Percentiles rank a stretch among this genome's conserved stretches.
These are phyloP conservation scores for Saprolegnia diclina DNA, from an alignment of 352 stramenopile species.

Conservation along the genomic window DNA sequence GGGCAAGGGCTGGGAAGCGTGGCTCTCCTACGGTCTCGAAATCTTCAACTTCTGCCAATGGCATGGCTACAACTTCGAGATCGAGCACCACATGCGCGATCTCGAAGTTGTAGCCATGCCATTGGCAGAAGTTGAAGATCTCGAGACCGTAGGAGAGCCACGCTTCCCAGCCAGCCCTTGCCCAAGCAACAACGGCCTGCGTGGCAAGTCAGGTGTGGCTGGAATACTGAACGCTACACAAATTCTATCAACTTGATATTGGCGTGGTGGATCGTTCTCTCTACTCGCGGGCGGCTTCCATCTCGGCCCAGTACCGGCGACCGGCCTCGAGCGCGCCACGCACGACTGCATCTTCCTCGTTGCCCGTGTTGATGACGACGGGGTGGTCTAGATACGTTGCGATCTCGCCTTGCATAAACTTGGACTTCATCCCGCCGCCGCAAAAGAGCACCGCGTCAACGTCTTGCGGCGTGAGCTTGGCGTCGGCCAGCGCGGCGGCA, in stretches of 20 bases:
- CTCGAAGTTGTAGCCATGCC: neutral
- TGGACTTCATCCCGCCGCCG: slow-evolving; percentile 47
- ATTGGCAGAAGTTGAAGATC: neutral
- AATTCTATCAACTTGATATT: too few species aligned
- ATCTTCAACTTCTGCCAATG: neutral
- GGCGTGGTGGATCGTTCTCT: too few species aligned
- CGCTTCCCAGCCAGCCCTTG: too few species aligned
- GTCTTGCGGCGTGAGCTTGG: slow-evolving; percentile 36
- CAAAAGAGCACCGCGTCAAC: slow-evolving; percentile 50
- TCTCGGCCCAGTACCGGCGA: slow-evolving; percentile 4
- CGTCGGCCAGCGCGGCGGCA: slow-evolving; percentile 32
- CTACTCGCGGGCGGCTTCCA: neutral
- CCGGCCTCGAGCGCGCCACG: slow-evolving; percentile 4
- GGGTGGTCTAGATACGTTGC: slow-evolving; percentile 44
- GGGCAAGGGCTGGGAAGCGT: too few species aligned
- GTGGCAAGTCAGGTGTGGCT: too few species aligned
- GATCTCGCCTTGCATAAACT: slow-evolving; percentile 45
- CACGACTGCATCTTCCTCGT: slow-evolving; percentile 10
- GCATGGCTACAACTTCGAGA: neutral
- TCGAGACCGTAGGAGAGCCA: too few species aligned
- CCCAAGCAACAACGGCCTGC: too few species aligned
- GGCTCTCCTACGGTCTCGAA: too few species aligned
- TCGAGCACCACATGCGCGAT: neutral
- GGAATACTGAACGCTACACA: too few species aligned
- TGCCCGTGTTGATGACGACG: neutral